A percentile compares a stretch with the other conserved stretches of the same genome.
phyloP scores from a whole-genome alignment of 2,329 filamentous ascomycete genomes.

The Zalaria sp. region DNA sequence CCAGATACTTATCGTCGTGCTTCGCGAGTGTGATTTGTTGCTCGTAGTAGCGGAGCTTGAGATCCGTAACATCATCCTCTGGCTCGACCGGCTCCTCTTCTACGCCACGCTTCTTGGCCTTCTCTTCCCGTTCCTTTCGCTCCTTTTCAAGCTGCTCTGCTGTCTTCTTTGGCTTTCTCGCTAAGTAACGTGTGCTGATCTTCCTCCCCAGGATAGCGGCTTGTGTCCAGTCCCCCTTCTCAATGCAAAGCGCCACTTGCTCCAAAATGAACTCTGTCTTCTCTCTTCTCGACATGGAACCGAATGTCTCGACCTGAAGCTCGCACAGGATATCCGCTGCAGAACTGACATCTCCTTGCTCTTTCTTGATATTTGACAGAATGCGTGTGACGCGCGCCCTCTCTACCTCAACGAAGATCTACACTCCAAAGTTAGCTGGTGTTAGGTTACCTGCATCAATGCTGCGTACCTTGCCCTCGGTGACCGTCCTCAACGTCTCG shows the following conservation, averaged over 20 bases:
- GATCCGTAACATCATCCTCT: constrained; percentile 82
- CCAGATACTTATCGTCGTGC: constrained; percentile 93
- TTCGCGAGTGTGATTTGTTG: constrained; percentile 93
- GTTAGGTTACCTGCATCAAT: background rate
- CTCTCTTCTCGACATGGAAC: constrained; percentile 90
- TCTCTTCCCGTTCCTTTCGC: constrained; percentile 69
- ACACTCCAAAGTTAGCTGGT: background rate
- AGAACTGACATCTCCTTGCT: constrained; percentile 79
- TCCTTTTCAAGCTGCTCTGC: constrained; percentile 83
- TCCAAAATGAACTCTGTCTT: constrained; percentile 98
- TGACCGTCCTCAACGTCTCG: constrained; percentile 88
- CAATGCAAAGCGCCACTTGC: constrained; percentile 87
- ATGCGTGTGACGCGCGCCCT: constrained; percentile 89
- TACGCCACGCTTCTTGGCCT: constrained; percentile 65
- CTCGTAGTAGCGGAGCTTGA: constrained; percentile 93
- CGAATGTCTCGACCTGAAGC: constrained; percentile 96
- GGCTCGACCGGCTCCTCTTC: constrained; percentile 63
- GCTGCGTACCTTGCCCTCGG: constrained; percentile 69
- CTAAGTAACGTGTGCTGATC: constrained; percentile 88
- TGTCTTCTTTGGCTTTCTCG: constrained; percentile 82
- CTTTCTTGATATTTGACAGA: constrained; percentile 92
- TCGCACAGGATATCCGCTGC: constrained; percentile 92
- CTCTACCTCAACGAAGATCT: constrained; percentile 98
- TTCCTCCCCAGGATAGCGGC: constrained; percentile 87
- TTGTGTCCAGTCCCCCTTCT: constrained; percentile 92